Percentiles rank a stretch among this genome's conserved stretches.
These are phyloP conservation scores for Lichtheimia ramosa DNA, from an alignment of 371 early-diverging fungal species.

Conservation along the genomic window DNA sequence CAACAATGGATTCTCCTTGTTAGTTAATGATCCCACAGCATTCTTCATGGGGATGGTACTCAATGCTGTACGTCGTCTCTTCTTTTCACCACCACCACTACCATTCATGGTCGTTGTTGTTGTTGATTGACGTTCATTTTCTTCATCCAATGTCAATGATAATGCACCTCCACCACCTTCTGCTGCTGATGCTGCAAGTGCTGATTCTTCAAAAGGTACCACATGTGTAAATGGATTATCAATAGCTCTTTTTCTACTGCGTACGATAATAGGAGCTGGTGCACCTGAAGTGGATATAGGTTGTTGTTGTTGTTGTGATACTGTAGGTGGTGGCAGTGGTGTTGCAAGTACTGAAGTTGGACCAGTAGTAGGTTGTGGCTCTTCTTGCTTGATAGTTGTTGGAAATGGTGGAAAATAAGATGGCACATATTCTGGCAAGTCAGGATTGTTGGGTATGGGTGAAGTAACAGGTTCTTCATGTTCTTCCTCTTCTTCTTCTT, in stretches of 20 bases:
- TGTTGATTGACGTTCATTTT: slow-evolving; percentile 1
- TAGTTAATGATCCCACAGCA: slow-evolving; percentile 20
- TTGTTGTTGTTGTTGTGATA: not conserved
- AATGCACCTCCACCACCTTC: slow-evolving; percentile 12
- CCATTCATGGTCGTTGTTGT: not conserved
- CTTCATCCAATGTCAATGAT: slow-evolving; percentile 5
- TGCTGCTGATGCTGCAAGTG: slow-evolving; percentile 16
- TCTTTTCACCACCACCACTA: not conserved
- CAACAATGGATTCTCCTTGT: slow-evolving; percentile 13
- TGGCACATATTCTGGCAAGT: slow-evolving; percentile 40
- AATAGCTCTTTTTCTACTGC: slow-evolving; percentile 37
- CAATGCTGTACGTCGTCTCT: slow-evolving; percentile 12
- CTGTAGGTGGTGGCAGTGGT: slow-evolving; percentile 10
- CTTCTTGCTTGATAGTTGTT: slow-evolving; percentile 25
- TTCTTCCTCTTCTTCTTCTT: slow-evolving; percentile 17
- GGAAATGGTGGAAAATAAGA: slow-evolving; percentile 47
- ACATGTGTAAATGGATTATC: slow-evolving; percentile 57
- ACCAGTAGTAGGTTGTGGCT: slow-evolving; percentile 5
- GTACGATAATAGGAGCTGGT: slow-evolving; percentile 35
- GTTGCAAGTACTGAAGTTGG: slow-evolving; percentile 2
- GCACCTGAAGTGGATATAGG: slow-evolving; percentile 7
- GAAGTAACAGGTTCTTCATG: slow-evolving; percentile 4
- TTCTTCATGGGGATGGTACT: slow-evolving; percentile 18
- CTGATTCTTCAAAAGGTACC: slow-evolving; percentile 53
- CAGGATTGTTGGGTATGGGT: slow-evolving; percentile 12